phyloP scores from a whole-genome alignment of 371 early-diverging fungal genomes.

The Smittium mucronatum region DNA sequence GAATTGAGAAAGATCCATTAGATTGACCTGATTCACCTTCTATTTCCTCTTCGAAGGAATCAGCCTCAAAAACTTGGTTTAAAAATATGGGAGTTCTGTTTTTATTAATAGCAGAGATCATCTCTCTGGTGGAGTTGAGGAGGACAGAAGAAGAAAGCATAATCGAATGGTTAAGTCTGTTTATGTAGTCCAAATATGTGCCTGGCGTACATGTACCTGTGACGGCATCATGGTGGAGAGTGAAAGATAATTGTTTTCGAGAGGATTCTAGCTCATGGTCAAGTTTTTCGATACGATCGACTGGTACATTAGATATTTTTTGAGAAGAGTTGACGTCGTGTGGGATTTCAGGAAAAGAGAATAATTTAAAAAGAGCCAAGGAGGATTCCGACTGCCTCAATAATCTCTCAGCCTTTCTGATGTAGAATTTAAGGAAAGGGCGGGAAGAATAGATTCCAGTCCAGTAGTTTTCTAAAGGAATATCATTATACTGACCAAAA shows the following conservation, averaged over 20 bases:
- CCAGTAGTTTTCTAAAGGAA: constrained; percentile 32
- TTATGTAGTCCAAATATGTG: constrained; percentile 20
- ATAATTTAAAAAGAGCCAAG: constrained; percentile 16
- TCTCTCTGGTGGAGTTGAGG: neutral
- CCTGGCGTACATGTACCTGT: constrained; percentile 25
- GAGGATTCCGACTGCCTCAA: constrained; percentile 27
- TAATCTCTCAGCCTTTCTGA: constrained; percentile 22
- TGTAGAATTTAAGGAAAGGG: constrained; percentile 23
- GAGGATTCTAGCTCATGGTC: constrained; percentile 20
- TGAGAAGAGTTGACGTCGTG: neutral
- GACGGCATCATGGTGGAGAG: constrained; percentile 31
- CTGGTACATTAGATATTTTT: neutral
- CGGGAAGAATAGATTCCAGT: constrained; percentile 26
- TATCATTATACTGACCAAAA: constrained; percentile 30
- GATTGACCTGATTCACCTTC: neutral
- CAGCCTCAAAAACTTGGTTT: neutral
- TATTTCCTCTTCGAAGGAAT: constrained; percentile 5
- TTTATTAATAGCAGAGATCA: neutral
- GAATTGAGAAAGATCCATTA: neutral
- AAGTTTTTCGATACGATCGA: neutral
- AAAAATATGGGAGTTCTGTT: neutral
- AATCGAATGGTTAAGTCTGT: constrained; percentile 12
- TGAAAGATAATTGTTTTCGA: constrained; percentile 29
- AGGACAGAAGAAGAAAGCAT: constrained; percentile 3
- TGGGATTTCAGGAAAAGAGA: too few relatives aligned